A percentile compares a stretch with the other conserved stretches of the same genome.
These are phyloP conservation scores for Arthrobotrys entomopaga DNA, from an alignment of 2,329 filamentous ascomycete species.

Conservation along the genomic window DNA sequence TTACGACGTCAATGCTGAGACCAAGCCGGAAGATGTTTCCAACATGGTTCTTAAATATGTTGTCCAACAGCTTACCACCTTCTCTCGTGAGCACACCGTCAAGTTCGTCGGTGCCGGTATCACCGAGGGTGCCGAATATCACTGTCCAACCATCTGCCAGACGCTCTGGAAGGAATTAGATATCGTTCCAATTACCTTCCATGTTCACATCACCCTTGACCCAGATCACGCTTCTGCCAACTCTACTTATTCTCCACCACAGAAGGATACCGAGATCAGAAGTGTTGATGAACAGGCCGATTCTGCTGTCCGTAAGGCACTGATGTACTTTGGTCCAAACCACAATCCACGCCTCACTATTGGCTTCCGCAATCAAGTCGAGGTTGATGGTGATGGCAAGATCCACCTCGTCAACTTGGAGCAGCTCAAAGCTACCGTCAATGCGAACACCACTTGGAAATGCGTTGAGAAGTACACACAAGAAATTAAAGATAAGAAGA, in stretches of 20 bases:
- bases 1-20: constrained; percentile 65
- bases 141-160: constrained; percentile 74
- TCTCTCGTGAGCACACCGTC: constrained; percentile 69
- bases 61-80: constrained; percentile 51
- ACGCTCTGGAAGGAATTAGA: constrained; percentile 81
- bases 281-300: constrained; percentile 82
- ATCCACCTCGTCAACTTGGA: constrained; percentile 69
- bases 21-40: constrained; percentile 64
- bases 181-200: constrained; percentile 76
- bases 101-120: constrained; percentile 82
- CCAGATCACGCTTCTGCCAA: constrained; percentile 48
- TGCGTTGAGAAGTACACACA: constrained; percentile 72
- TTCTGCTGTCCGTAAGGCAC: constrained; percentile 80
- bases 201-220: constrained; percentile 58
- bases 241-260: constrained; percentile 61
- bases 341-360: constrained; percentile 74
- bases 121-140: constrained; percentile 69
- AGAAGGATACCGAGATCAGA: constrained; percentile 59
- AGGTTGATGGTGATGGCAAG: constrained; percentile 74
- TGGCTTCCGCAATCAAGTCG: constrained; percentile 74
- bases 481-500: constrained; percentile 71
- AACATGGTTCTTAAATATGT: constrained; percentile 70
- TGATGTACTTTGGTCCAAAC: constrained; percentile 80
- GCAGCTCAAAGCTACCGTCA: constrained; percentile 72
- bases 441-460: constrained; percentile 70